Percentiles rank a stretch among this genome's conserved stretches.
These are phyloP conservation scores for Lonicera japonica DNA, from an alignment of 129 eudicot species.

Conservation along the genomic window DNA sequence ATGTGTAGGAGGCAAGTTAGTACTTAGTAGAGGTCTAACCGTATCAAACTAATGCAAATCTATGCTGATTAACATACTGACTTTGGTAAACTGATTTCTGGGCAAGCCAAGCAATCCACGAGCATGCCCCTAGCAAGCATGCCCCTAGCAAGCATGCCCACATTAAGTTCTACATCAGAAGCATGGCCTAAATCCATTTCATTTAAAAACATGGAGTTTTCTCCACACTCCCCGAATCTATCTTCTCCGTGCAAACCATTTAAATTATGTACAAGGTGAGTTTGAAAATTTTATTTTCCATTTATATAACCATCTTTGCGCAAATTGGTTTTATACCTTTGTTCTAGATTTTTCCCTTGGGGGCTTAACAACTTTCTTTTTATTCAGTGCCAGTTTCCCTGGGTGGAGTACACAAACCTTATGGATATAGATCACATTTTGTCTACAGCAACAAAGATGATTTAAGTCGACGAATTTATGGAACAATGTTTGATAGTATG, in stretches of 20 bases:
- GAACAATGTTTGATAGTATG: no score
- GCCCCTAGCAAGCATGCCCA: not conserved
- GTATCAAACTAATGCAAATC: not conserved
- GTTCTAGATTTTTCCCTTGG: no score
- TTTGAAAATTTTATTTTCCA: no score
- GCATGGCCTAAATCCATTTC: conserved; percentile 24
- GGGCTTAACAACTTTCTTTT: conserved; percentile 12
- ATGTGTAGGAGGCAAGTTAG: conserved; percentile 1
- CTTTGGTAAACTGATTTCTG: conserved; percentile 36
- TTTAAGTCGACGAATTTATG: no score
- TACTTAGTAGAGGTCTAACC: not conserved
- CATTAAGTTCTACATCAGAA: conserved; percentile 17
- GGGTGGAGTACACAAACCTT: conserved; percentile 33
- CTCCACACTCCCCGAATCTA: conserved; percentile 19
- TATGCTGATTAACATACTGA: not conserved
- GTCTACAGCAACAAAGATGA: no score
- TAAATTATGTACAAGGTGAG: conserved; percentile 23
- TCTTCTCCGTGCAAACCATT: conserved; percentile 16
- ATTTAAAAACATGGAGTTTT: conserved; percentile 15
- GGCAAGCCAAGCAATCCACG: conserved; percentile 45
- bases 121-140: conserved; percentile 17
- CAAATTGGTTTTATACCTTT: no score
- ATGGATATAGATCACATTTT: conserved; percentile 43
- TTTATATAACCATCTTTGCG: no score
- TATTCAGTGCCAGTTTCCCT: conserved; percentile 41